Evolutionary conservation across 2,329 filamentous ascomycete species (phyloP).

Genomic region (Fusarium sarcochroum): DNA sequence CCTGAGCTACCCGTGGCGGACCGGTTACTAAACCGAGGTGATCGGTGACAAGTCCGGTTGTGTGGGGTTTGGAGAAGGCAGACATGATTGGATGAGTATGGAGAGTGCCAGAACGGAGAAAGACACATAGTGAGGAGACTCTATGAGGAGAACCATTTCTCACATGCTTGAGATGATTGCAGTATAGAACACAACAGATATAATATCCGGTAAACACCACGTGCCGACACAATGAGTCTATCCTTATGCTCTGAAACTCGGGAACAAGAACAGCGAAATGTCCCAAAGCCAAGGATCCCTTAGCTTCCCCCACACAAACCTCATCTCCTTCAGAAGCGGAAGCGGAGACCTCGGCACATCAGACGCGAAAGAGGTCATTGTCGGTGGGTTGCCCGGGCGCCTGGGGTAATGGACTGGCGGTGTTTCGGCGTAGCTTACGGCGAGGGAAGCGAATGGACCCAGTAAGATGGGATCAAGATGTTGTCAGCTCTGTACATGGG

Average conservation of each 20-base stretch:
- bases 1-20: not conserved
- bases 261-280: constrained; percentile 28
- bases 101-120: constrained; percentile 4
- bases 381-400: constrained; percentile 47
- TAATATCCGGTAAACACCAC: constrained; percentile 2
- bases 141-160: constrained; percentile 20
- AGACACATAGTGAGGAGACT: constrained; percentile 11
- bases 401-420: constrained; percentile 33
- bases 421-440: constrained; percentile 47
- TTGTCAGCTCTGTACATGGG: no score
- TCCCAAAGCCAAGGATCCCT: constrained; percentile 15
- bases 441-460: constrained; percentile 30
- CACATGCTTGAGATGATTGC: constrained; percentile 24
- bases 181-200: not conserved
- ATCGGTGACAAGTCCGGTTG: constrained; percentile 42
- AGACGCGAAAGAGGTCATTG: constrained; percentile 24
- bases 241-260: constrained; percentile 8
- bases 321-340: constrained; percentile 32
- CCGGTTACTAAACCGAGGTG: constrained; percentile 39
- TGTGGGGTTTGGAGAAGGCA: constrained; percentile 36
- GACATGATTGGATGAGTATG: constrained; percentile 23
- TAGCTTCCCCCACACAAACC: constrained; percentile 36
- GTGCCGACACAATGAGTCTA: constrained; percentile 9
- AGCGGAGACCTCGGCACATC: constrained; percentile 49
- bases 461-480: not conserved